Conservation (phyloP, 805 yeast genomes). For the Schwanniomyces yamadae region DNA sequence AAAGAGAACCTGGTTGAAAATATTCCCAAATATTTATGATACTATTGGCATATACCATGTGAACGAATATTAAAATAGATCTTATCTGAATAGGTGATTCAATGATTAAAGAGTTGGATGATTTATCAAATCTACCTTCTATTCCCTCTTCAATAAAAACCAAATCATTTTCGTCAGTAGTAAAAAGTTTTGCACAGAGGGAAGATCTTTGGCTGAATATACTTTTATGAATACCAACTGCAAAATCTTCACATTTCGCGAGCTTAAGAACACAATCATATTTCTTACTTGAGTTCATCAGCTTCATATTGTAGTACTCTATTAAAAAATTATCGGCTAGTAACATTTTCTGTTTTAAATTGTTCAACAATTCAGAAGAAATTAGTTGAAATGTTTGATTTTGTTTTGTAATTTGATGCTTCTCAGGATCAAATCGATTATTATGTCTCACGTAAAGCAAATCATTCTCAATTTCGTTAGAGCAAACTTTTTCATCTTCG, state of each 20-base stretch:
- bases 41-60: conserved; percentile 51
- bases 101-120: conserved; percentile 15
- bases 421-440: conserved; percentile 13
- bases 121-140: conserved; percentile 21
- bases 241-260: conserved; percentile 17
- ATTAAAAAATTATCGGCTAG: conserved; percentile 7
- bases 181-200: conserved; percentile 22
- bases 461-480: conserved; percentile 20
- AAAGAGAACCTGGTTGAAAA: conserved; percentile 21
- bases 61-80: conserved; percentile 40
- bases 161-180: conserved; percentile 18
- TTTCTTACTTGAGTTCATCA: conserved; percentile 5
- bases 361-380: conserved; percentile 2
- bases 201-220: conserved; percentile 32
- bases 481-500: too few species aligned
- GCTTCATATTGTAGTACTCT: conserved; percentile 3
- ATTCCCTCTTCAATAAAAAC: conserved; percentile 22
- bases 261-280: conserved; percentile 37
- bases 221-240: conserved; percentile 35
- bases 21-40: conserved; percentile 47
- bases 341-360: too few species aligned
- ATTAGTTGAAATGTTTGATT: conserved; percentile 8
- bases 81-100: conserved; percentile 26
- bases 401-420: conserved; percentile 17
- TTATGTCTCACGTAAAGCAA: conserved; percentile 10